A percentile compares a stretch with the other conserved stretches of the same genome.
Evolutionary conservation across 345 rosid genomes (phyloP).

Genomic region (Aethionema arabicum): DNA sequence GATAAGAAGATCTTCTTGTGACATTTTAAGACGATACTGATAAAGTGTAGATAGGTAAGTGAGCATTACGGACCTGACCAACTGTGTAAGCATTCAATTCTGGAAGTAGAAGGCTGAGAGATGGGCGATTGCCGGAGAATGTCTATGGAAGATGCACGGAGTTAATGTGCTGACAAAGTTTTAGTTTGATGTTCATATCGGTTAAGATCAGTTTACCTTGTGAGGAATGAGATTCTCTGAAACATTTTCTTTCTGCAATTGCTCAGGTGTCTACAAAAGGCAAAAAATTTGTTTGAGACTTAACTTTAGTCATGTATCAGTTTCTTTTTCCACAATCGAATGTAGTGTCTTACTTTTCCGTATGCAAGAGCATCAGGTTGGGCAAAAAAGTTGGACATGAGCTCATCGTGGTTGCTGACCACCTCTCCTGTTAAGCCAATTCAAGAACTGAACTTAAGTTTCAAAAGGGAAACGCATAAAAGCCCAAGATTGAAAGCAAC

Average conservation of each 20-base stretch:
- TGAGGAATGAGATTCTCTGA: slow-evolving; percentile 77
- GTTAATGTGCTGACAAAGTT: neutral
- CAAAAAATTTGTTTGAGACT: slow-evolving; percentile 24
- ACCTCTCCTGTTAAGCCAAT: slow-evolving; percentile 62
- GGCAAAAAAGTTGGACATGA: slow-evolving; percentile 98
- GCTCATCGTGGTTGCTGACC: slow-evolving; percentile 95
- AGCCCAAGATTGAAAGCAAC: neutral
- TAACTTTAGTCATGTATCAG: slow-evolving; percentile 8
- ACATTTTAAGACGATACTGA: neutral
- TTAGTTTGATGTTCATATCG: slow-evolving; percentile 9
- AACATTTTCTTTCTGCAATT: slow-evolving; percentile 76
- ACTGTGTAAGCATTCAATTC: slow-evolving; percentile 69
- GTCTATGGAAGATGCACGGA: slow-evolving; percentile 47
- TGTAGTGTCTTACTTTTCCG: slow-evolving; percentile 68
- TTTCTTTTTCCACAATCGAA: slow-evolving; percentile 8
- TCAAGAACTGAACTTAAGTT: neutral
- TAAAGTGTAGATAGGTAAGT: neutral
- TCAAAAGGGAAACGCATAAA: neutral
- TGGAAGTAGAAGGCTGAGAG: slow-evolving; percentile 88
- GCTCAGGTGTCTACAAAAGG: slow-evolving; percentile 67
- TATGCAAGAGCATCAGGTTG: slow-evolving; percentile 99
- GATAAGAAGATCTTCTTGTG: neutral
- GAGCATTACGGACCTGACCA: slow-evolving; percentile 61
- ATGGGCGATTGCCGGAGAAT: slow-evolving; percentile 88
- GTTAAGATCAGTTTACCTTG: slow-evolving; percentile 54